A percentile compares a stretch with the other conserved stretches of the same genome.
phyloP scores from a whole-genome alignment of 495 filamentous ascomycete genomes.

The Xylaria telfairii region DNA sequence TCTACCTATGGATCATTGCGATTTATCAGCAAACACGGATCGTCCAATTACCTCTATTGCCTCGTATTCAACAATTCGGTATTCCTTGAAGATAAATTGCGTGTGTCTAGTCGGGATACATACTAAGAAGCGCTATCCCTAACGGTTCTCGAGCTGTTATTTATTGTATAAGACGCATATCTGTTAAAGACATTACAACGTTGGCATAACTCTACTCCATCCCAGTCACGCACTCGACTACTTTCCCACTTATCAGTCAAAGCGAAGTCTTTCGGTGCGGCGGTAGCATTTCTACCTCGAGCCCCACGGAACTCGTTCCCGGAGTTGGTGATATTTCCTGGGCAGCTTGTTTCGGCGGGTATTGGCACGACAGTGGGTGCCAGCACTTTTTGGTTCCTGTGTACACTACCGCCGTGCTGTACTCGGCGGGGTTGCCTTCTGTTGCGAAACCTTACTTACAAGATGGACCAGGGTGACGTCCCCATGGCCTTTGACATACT shows the following conservation, averaged over 20 bases:
- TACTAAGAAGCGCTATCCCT: background rate
- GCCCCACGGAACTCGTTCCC: background rate
- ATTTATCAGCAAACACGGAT: background rate
- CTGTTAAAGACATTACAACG: background rate
- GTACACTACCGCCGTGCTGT: background rate
- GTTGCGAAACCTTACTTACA: conserved; percentile 4
- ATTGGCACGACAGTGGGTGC: background rate
- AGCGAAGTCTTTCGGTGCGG: background rate
- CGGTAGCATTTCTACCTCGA: background rate
- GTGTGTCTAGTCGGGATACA: background rate
- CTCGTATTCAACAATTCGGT: background rate
- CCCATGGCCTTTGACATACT: conserved; percentile 41
- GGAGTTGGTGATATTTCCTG: background rate
- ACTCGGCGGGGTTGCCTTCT: background rate
- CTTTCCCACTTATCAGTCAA: background rate
- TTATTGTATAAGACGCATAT: background rate
- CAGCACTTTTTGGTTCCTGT: background rate
- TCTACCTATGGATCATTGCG: background rate
- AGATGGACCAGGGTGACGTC: conserved; percentile 35
- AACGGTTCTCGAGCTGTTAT: background rate
- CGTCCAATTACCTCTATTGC: background rate
- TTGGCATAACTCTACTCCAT: background rate
- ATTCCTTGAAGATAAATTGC: background rate
- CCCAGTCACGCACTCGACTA: background rate
- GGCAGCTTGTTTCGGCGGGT: background rate